Evolutionary conservation across 805 yeast genomes (phyloP).

Genomic region (Suhomyces vadensis): DNA sequence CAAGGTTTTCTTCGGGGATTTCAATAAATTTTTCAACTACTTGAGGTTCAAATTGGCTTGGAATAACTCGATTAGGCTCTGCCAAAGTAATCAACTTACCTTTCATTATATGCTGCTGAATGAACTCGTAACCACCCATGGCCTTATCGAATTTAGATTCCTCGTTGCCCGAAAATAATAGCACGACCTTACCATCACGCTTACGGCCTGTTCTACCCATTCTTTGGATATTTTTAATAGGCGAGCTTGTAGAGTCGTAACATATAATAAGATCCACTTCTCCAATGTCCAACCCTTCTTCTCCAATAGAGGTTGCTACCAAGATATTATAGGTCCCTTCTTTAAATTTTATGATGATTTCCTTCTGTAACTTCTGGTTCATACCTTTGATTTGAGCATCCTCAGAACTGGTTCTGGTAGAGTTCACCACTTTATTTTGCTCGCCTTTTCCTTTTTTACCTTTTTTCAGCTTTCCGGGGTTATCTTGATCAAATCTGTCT

Average conservation of each 20-base stretch:
- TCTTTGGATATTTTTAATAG: slow-evolving; percentile 89
- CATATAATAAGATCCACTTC: slow-evolving; percentile 94
- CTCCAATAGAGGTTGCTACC: slow-evolving; percentile 97
- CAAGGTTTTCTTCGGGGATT: slow-evolving; percentile 70
- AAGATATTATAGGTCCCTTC: slow-evolving; percentile 71
- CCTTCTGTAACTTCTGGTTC: slow-evolving; percentile 87
- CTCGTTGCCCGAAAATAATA: slow-evolving; percentile 78
- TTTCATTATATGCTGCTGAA: slow-evolving; percentile 67
- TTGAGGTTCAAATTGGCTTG: slow-evolving; percentile 52
- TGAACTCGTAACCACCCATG: slow-evolving; percentile 75
- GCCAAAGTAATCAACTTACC: slow-evolving; percentile 46
- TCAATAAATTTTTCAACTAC: slow-evolving; percentile 59
- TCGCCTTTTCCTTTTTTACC: slow-evolving; percentile 39
- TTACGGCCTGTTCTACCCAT: slow-evolving; percentile 99
- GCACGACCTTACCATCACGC: slow-evolving; percentile 78
- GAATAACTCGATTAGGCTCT: slow-evolving; percentile 67
- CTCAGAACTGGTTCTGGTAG: slow-evolving; percentile 60
- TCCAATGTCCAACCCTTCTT: slow-evolving; percentile 97
- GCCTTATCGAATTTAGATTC: slow-evolving; percentile 78
- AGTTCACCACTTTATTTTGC: slow-evolving; percentile 18
- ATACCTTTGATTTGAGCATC: slow-evolving; percentile 80
- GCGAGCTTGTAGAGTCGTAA: slow-evolving; percentile 90
- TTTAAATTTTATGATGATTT: slow-evolving; percentile 71
- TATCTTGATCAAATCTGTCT: slow-evolving; percentile 63
- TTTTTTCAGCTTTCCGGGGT: slow-evolving; percentile 39